phyloP scores from a whole-genome alignment of 768 basidiomycete species.

The Dioszegia crocea region DNA sequence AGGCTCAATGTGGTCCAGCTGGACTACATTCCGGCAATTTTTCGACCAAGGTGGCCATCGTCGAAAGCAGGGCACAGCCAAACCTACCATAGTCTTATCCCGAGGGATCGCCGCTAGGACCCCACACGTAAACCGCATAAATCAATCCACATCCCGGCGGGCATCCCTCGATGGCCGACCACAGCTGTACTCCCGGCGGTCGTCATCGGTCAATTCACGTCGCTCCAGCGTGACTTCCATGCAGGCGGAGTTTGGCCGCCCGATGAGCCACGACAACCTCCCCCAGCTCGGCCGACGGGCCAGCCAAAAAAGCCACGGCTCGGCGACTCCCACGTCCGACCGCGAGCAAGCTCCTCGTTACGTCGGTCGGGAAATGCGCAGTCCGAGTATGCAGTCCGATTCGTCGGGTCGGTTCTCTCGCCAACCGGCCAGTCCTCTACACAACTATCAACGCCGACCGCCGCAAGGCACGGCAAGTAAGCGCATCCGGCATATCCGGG shows the following conservation, averaged over 20 bases:
- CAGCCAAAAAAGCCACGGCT: slow-evolving; percentile 62
- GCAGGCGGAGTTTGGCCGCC: slow-evolving; percentile 50
- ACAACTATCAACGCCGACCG: slow-evolving; percentile 68
- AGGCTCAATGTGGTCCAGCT: slow-evolving; percentile 66
- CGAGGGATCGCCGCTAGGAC: slow-evolving; percentile 31
- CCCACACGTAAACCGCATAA: slow-evolving; percentile 27
- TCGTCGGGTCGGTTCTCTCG: slow-evolving; percentile 55
- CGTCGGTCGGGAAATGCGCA: slow-evolving; percentile 68
- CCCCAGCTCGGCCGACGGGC: slow-evolving; percentile 51
- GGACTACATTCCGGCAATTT: slow-evolving; percentile 74
- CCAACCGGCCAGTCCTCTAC: slow-evolving; percentile 66
- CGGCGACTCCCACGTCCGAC: slow-evolving; percentile 86
- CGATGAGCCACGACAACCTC: slow-evolving; percentile 46
- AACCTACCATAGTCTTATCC: slow-evolving; percentile 27
- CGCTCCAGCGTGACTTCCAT: slow-evolving; percentile 61
- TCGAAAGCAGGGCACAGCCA: slow-evolving; percentile 57
- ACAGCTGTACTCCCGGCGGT: slow-evolving; percentile 68
- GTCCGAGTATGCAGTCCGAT: slow-evolving; percentile 63
- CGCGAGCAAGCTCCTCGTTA: slow-evolving; percentile 63
- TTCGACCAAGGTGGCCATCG: slow-evolving; percentile 69
- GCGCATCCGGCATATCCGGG: slow-evolving; percentile 56
- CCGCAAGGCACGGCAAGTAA: slow-evolving; percentile 70
- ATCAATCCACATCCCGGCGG: slow-evolving; percentile 25
- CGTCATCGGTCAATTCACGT: slow-evolving; percentile 84
- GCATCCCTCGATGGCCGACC: slow-evolving; percentile 56